These are phyloP conservation scores for Linnemannia hyalina DNA, from an alignment of 192 early-diverging fungal species.

Conservation along the genomic window DNA sequence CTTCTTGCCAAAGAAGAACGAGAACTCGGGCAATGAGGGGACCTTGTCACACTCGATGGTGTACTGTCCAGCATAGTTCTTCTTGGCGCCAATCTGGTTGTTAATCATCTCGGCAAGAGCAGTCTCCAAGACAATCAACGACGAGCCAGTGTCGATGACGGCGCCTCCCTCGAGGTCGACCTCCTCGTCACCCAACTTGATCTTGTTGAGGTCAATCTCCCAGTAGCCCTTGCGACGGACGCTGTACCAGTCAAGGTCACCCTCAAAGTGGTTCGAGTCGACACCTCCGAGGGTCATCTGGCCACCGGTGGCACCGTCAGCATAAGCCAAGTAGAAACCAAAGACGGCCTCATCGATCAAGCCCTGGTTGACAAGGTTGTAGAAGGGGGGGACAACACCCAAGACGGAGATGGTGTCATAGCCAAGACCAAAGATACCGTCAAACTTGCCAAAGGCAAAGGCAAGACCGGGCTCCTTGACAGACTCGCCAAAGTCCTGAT, in stretches of 20 bases:
- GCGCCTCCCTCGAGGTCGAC: slow-evolving; percentile 78
- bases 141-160: slow-evolving; percentile 96
- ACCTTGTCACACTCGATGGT: slow-evolving; percentile 84
- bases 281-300: slow-evolving; percentile 92
- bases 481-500: slow-evolving; percentile 95
- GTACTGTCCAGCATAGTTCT: slow-evolving; percentile 94
- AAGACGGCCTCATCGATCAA: slow-evolving; percentile 91
- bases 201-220: slow-evolving; percentile 91
- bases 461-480: slow-evolving; percentile 96
- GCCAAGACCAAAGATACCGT: slow-evolving; percentile 95
- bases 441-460: slow-evolving; percentile 94
- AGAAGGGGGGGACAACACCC: slow-evolving; percentile 94
- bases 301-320: slow-evolving; percentile 75
- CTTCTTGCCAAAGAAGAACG: slow-evolving; percentile 84
- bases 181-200: slow-evolving; percentile 83
- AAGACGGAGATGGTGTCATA: slow-evolving; percentile 92
- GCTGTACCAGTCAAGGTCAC: slow-evolving; percentile 82
- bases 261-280: slow-evolving; percentile 81
- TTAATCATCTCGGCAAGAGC: slow-evolving; percentile 92
- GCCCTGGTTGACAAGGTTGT: slow-evolving; percentile 87
- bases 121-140: slow-evolving; percentile 85
- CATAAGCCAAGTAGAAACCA: slow-evolving; percentile 88
- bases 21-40: slow-evolving; percentile 78
- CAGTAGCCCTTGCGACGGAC: slow-evolving; percentile 96
- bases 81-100: slow-evolving; percentile 90